Evolutionary conservation across 139 green algal species (phyloP).

Genomic region (Coccomyxa sp.): DNA sequence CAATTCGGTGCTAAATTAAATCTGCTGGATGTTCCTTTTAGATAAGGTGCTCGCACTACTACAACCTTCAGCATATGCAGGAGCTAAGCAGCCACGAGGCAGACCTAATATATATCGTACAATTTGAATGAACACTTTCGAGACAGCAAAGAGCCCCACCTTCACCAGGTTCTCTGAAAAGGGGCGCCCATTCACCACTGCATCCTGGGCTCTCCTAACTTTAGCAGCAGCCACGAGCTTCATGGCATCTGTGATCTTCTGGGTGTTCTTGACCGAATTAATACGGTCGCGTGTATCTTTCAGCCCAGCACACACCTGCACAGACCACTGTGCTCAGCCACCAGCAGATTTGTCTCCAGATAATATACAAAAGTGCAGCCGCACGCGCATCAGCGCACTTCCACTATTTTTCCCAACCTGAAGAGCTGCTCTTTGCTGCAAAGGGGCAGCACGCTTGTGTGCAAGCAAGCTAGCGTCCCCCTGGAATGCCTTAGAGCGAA

Average conservation of each 20-base stretch:
- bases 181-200: conserved; percentile 92
- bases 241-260: conserved; percentile 99
- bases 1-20: too few relatives aligned
- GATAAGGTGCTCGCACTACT: not conserved
- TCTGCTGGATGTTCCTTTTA: too few relatives aligned
- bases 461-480: conserved; percentile 10
- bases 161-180: conserved; percentile 99
- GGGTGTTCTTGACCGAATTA: conserved; percentile 94
- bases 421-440: conserved; percentile 10
- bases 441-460: conserved; percentile 5
- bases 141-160: conserved; percentile 44
- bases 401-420: conserved; percentile 1
- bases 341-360: too few relatives aligned
- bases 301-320: conserved; percentile 4
- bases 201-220: conserved; percentile 93
- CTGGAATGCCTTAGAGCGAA: conserved; percentile 9
- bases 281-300: conserved; percentile 68
- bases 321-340: not conserved
- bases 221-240: conserved; percentile 94
- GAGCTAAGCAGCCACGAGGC: not conserved
- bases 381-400: not conserved
- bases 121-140: not conserved
- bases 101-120: not conserved
- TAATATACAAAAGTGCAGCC: too few relatives aligned
- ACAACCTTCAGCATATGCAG: not conserved